Evolutionary conservation across 352 stramenopile genomes (phyloP).

Genomic region (Pelagophyceae sp.): DNA sequence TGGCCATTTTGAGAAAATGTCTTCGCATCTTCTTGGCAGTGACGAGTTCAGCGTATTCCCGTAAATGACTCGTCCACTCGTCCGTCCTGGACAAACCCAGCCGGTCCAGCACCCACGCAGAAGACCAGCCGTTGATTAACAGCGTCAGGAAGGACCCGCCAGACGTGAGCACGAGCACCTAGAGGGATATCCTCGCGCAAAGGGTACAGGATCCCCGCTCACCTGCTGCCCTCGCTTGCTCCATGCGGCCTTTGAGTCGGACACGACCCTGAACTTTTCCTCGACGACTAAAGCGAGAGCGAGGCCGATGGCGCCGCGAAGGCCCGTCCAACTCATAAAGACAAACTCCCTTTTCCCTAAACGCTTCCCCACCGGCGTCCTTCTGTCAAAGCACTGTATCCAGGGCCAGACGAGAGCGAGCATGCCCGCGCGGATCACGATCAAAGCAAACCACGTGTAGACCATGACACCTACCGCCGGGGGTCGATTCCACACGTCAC

Average conservation of each 20-base stretch:
- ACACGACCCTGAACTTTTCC: conserved; percentile 10
- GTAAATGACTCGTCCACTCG: background rate
- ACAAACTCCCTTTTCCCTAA: conserved; percentile 22
- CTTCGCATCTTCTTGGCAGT: background rate
- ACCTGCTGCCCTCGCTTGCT: background rate
- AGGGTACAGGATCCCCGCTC: no score
- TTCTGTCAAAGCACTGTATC: conserved; percentile 11
- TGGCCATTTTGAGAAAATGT: background rate
- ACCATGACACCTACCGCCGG: conserved; percentile 24
- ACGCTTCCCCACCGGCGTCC: conserved; percentile 15
- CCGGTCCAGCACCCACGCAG: background rate
- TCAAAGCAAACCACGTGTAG: conserved; percentile 25
- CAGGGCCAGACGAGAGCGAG: conserved; percentile 29
- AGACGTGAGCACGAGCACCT: conserved; percentile 38
- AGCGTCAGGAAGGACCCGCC: conserved; percentile 40
- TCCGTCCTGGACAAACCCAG: background rate
- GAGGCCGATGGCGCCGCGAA: conserved; percentile 41
- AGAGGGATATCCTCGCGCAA: no score
- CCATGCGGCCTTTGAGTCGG: background rate
- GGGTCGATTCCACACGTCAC: no score
- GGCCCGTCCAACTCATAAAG: conserved; percentile 29
- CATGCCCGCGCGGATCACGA: conserved; percentile 31
- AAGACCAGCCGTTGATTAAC: conserved; percentile 24
- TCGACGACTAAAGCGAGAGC: conserved; percentile 32
- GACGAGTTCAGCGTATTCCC: background rate